phyloP scores from a whole-genome alignment of 2,329 filamentous ascomycete genomes.

The Coniella lustricola region DNA sequence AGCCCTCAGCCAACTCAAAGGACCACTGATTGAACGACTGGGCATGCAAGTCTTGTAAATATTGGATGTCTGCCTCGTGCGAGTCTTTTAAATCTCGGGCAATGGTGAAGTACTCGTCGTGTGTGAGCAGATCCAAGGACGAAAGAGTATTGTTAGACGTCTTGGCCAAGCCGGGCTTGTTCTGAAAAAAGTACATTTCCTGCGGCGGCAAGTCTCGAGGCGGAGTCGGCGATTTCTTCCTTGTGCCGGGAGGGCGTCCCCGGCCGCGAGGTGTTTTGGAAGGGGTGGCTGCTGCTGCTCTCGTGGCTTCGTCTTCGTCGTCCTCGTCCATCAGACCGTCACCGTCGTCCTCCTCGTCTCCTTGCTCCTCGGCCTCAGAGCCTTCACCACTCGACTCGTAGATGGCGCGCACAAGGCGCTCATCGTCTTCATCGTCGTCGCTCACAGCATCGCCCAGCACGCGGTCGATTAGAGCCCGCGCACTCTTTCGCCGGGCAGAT shows the following conservation, averaged over 20 bases:
- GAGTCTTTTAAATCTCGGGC: constrained; percentile 58
- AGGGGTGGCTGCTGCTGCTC: constrained; percentile 28
- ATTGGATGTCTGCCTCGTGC: constrained; percentile 62
- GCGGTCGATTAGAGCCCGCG: constrained; percentile 65
- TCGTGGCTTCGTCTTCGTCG: constrained; percentile 15
- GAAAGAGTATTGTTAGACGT: constrained; percentile 82
- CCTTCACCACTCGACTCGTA: constrained; percentile 45
- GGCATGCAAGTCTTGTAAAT: constrained; percentile 67
- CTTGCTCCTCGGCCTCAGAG: neutral
- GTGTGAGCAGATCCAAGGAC: constrained; percentile 68
- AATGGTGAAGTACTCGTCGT: constrained; percentile 82
- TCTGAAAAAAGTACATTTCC: constrained; percentile 91
- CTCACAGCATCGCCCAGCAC: constrained; percentile 56
- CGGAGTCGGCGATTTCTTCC: constrained; percentile 67
- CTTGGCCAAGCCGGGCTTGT: constrained; percentile 70
- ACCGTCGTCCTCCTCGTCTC: constrained; percentile 14
- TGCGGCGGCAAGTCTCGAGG: constrained; percentile 77
- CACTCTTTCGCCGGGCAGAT: constrained; percentile 82
- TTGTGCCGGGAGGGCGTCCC: constrained; percentile 33
- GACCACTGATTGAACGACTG: constrained; percentile 85
- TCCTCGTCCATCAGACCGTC: constrained; percentile 19
- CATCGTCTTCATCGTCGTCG: constrained; percentile 66
- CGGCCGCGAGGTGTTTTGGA: constrained; percentile 44
- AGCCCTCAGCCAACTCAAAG: constrained; percentile 81
- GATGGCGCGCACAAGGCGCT: constrained; percentile 63